A percentile compares a stretch with the other conserved stretches of the same genome.
Evolutionary conservation across 2,329 filamentous ascomycete genomes (phyloP).

Genomic region (Aspergillus calidoustus): DNA sequence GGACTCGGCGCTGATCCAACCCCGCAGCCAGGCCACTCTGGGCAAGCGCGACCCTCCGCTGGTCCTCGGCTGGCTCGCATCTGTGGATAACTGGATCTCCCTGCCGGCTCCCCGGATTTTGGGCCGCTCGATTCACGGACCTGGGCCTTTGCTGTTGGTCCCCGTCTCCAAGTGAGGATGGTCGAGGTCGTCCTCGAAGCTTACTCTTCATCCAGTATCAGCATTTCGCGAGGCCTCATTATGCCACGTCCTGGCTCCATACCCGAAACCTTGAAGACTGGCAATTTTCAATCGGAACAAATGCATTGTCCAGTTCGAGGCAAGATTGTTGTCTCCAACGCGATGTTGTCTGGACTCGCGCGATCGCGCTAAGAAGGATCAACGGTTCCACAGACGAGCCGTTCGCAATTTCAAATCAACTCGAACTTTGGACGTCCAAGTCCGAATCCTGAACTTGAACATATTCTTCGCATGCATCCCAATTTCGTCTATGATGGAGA

Average conservation of each 20-base stretch:
- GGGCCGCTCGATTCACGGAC: not conserved
- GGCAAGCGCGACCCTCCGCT: not conserved
- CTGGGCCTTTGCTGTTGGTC: not conserved
- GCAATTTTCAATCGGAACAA: not conserved
- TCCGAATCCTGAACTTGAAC: not conserved
- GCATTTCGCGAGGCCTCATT: not conserved
- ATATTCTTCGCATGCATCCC: not conserved
- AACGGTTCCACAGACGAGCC: not conserved
- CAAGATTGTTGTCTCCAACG: not conserved
- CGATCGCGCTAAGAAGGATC: not conserved
- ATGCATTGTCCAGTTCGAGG: not conserved
- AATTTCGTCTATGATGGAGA: not conserved
- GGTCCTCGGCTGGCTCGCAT: not conserved
- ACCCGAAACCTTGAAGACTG: no score
- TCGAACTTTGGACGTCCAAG: not conserved
- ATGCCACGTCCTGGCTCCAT: no score
- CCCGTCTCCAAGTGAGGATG: not conserved
- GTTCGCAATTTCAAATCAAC: not conserved
- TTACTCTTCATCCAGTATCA: no score
- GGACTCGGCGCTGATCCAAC: not conserved
- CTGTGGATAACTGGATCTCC: not conserved
- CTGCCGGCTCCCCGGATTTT: not conserved
- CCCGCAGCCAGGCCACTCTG: not conserved
- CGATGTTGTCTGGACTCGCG: not conserved
- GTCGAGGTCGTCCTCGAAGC: not conserved